Evolutionary conservation across 352 stramenopile genomes (phyloP), one percentile per base, ranked within the genome.

Genomic region (Blastocystis hominis): DNA sequence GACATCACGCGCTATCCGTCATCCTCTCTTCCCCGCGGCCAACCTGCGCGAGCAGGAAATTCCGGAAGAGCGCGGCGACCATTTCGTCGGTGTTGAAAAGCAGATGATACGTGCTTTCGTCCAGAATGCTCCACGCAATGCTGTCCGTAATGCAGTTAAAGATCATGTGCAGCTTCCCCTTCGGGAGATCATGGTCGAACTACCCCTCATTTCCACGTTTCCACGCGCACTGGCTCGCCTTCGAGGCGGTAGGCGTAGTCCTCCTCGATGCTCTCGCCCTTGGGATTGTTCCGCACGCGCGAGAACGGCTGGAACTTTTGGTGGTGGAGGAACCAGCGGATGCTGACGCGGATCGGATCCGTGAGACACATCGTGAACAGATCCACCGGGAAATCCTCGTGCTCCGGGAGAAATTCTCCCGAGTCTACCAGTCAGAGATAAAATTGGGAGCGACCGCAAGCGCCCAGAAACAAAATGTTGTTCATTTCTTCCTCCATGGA

Each of bases 121-220:
- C 99, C 90, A 50, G 98, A 93, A 46, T 20, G 90, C 98, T 98
- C 97, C 97, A 99, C 38, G 97, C 97, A 87, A 99, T 99, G 9
- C 96, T 98, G 91, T 99, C 97, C 0, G 97, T 99, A 72, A 99
- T 97, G n/a, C 97, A 95, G 15, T 96, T 99, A 89, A 99, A 99
- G 69, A 99, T 98, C 97, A 96, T 99, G 92, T 99, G 98, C 50
- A 99, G 91, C 89, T 99, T 96, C 50, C 96, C 96, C 1, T 98
- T 89, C 3, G 95, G 95, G 9, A 94, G 96, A 77, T 96, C 95
- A 17, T 93, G 91, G 72, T 91, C 87, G n/a, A 80, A 54, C 20
- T 86, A 50, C 10, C 20, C 20, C 1, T 54, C 30, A 47, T 30
- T 10, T 38, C 2, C 53, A 34, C 20, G 5, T 24, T 15, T 0